Evolutionary conservation across 805 yeast genomes (phyloP), one percentile per base, ranked within the genome.

Genomic region (Alloascoidea hylecoeti): DNA sequence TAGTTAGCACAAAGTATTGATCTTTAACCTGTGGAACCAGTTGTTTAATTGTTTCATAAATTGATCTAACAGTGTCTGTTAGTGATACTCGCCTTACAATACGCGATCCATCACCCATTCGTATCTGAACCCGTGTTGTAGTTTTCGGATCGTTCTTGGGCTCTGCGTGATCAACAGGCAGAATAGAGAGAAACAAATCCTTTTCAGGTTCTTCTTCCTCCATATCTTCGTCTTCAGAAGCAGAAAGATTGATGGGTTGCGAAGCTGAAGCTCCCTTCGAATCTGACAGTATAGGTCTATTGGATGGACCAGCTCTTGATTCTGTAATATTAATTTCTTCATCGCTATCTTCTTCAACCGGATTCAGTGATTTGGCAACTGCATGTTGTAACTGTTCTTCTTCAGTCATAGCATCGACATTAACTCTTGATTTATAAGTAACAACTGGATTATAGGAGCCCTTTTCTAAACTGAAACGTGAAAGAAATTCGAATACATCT

Each of bases 51-150:
- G 71, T 72, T 47, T 75, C 78, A 53, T 70, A 92, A 1, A 92
- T 54, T 1, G 52, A 55, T 2, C 61, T 41, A 0, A 92, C 84
- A 2, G 66, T 61, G 45, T 82, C 94, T 3, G 59, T 53, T 6
- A 69, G 49, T 5, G 58, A 57, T 47, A 89, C 81, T 41, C 83
- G 70, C 42, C 84, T 78, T 6, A 89, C 78, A 9, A 78, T 59
- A 41, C 96, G 66, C 35, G 75, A 69, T n/a, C 97, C 96, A 49
- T 78, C 84, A 14, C 88, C 92, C 18, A 83, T 70, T 42, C 96
- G 66, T n/a, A 92, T 69, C 57, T 92, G 97, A 17, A 92, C 70
- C 48, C 96, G 65, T 0, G 96, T 83, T 4, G 66, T 60, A 0
- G 75, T 64, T 4, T 64, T 57, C 0, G 72, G 68, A 6, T 69